Evolutionary conservation across 495 filamentous ascomycete genomes (phyloP), one percentile per base, ranked within the genome.

Genomic region (Cercophora samala): DNA sequence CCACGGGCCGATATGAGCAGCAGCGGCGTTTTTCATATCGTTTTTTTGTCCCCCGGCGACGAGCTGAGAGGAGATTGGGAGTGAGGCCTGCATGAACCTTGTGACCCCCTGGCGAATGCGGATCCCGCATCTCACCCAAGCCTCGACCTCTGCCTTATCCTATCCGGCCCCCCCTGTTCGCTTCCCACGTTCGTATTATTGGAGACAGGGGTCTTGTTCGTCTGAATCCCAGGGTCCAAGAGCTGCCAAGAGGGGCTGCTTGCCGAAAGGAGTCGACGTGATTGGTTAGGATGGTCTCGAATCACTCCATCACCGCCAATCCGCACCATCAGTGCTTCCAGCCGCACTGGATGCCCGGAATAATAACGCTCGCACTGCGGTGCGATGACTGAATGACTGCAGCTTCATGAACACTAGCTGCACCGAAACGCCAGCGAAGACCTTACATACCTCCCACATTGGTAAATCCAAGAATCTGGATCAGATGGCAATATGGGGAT

Each of bases 321-420:
- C 15, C 37, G 13, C 37, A 46, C 37, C 37, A 46, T 17, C 22
- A 23, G 53, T 19, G 53, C 53, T 56, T 23, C 53, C 53, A 56
- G 53, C 53, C 53, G 53, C 53, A 56, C 53, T 56, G 53, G 53
- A 56, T 56, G 53, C 53, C 53, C 53, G 37, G 37, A 46, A 46
- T 46, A 32, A 32, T 8, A 46, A 46, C 37, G 15, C 37, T 46
- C 37, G 13, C 37, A 46, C 37, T 46, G 37, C n/a, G n/a, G n/a
- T n/a, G n/a, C n/a, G n/a, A n/a, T n/a, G n/a, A n/a, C n/a, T n/a
- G n/a, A n/a, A n/a, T n/a, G n/a, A n/a, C n/a, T n/a, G n/a, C n/a
- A n/a, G n/a, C n/a, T n/a, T n/a, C n/a, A n/a, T n/a, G n/a, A n/a
- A n/a, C 9, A 56, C 53, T 56, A 3, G 5, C 53, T 8, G n/a